Evolutionary conservation across 495 filamentous ascomycete species (phyloP), one percentile per base, ranked within the genome.

Genomic region (Trichoderma erinaceum): DNA sequence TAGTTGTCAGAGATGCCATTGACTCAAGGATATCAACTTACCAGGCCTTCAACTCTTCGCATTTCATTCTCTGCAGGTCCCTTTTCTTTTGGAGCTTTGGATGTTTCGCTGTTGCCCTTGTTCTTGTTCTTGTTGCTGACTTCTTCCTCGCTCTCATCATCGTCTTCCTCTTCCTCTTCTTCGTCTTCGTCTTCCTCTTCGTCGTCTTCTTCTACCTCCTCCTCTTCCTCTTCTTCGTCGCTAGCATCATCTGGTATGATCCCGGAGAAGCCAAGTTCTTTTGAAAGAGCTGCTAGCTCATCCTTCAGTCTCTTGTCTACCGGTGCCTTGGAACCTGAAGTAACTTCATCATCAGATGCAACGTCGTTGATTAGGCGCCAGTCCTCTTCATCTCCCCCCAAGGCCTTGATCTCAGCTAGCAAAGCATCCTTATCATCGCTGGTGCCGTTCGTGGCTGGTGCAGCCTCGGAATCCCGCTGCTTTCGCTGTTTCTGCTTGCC

Each of bases 351-450:
- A 65, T 85, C 87, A 0, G 89, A 90, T 65, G 86, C 80, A 16
- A 87, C 71, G 69, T 81, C 85, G 18, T 80, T 86, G 63, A 93
- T 78, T 44, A 92, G 78, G 61, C 89, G 85, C 50, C 89, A 75
- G 73, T 93, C 90, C 32, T 91, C 89, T 73, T 92, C 85, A 35
- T 89, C 89, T 27, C 92, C 92, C 23, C 91, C 92, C 48, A 96
- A 82, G 25, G 87, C 88, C 67, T 87, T 74, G 70, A 96, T 91
- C 71, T 93, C 91, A 70, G 88, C 84, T 41, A 90, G 82, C 43
- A 91, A 77, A 69, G 82, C 78, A 72, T 85, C 81, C 68, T 86
- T 80, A 75, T 80, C 76, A 73, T 80, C 76, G 75, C 81, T 67
- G 80, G 74, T 38, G 72, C 50, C 44, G 29, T 68, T 71, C 75